Base-by-base conservation (phyloP, 176 grass and related monocot species). In the Guadua angustifolia region DNA sequence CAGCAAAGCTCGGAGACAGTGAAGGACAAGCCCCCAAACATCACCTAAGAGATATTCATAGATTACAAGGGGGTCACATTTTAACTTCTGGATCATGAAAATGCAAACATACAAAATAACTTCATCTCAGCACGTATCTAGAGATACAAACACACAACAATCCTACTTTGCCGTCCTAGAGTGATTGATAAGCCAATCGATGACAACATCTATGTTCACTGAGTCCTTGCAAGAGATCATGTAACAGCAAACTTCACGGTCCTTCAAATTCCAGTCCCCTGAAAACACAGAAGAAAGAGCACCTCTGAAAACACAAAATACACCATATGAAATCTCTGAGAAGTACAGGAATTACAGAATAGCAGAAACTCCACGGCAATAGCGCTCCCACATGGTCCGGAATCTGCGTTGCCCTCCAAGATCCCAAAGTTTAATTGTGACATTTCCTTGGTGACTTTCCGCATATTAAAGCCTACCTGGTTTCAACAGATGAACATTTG, bases 361-460 rank as follows among this genome's bases (percentile, higher is more conserved):
- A 77, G 95, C 92, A 88, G 95, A 91, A 85, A 98, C 95, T 69
- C 95, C 95, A 71, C 95, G 95, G 56, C 95, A 98, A 57, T 98
- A 98, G 69, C 95, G 89, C 79, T 98, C 95, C 95, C 95, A 98
- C 95, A 98, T 98, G 29, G 92, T 91, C 29, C 95, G 92, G 68
- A 98, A 98, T 92, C 95, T 93, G 4, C 92, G 83, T 80, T 98
- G 95, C 58, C 95, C 95, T 71, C 95, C 95, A 77, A 98, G 89
- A 90, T 98, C 95, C 95, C 95, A 98, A 69, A 98, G 95, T 85
- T 98, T 98, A 88, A 98, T 98, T 65, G 95, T 98, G n/a, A 98
- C 95, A 90, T 98, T 98, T 80, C 95, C 70, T 98, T 98, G 19
- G 95, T 98, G 26, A 98, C 92, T 92, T 98, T 98, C 22, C 95